Evolutionary conservation across 78 protist species (phyloP).

Genomic region (Creolimax fragrantissima): DNA sequence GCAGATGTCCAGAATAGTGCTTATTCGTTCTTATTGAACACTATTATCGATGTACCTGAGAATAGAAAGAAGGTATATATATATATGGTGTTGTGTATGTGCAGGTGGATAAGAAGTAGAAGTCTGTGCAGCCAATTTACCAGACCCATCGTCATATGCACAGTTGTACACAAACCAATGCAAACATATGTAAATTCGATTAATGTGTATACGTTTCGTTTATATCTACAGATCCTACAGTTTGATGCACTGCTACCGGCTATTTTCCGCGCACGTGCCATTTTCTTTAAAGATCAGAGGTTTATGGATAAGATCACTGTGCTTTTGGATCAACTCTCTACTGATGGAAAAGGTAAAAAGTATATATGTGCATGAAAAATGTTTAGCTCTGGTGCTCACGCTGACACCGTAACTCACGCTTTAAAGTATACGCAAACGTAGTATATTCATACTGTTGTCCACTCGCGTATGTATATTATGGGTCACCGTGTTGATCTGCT

Average conservation of each 20-base stretch:
- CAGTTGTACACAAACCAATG: not conserved
- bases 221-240: not conserved
- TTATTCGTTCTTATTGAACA: constrained; percentile 18
- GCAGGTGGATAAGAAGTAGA: not conserved
- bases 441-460: too few species aligned
- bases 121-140: not conserved
- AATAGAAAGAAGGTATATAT: not conserved
- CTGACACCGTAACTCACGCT: too few species aligned
- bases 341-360: not conserved
- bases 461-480: too few species aligned
- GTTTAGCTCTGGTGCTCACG: too few species aligned
- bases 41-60: not conserved
- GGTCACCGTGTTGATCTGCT: too few species aligned
- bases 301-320: not conserved
- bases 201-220: not conserved
- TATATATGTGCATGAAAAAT: not conserved
- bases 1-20: constrained; percentile 1
- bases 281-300: not conserved
- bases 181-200: not conserved
- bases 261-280: not conserved
- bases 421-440: too few species aligned
- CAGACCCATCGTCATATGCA: not conserved
- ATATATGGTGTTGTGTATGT: too few species aligned
- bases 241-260: not conserved
- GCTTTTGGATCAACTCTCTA: not conserved